Evolutionary conservation across 2,329 filamentous ascomycete species (phyloP).

Genomic region (Neonectria punicea): DNA sequence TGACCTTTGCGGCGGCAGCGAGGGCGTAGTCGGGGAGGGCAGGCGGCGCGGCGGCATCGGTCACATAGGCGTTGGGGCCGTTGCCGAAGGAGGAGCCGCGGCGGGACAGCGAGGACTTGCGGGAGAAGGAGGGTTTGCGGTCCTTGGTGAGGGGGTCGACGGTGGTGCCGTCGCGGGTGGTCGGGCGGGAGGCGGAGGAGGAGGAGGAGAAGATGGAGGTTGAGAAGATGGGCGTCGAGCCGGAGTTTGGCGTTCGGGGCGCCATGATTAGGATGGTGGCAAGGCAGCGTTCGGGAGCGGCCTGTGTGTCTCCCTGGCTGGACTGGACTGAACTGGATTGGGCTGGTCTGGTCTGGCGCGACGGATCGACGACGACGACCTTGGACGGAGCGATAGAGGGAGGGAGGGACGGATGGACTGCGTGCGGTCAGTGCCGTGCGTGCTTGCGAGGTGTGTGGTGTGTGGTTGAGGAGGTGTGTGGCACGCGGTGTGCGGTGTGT

Average conservation of each 20-base stretch:
- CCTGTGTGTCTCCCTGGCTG: background rate
- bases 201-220: conserved; percentile 50
- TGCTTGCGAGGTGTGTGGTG: background rate
- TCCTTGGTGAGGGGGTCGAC: conserved; percentile 52
- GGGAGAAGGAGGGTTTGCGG: conserved; percentile 63
- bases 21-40: conserved; percentile 65
- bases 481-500: conserved; percentile 7
- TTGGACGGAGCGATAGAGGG: background rate
- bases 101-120: conserved; percentile 63
- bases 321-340: background rate
- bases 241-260: conserved; percentile 40
- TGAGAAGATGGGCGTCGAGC: conserved; percentile 50
- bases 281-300: background rate
- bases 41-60: conserved; percentile 61
- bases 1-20: conserved; percentile 58
- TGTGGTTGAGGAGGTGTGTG: conserved; percentile 11
- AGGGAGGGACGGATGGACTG: background rate
- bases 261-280: conserved; percentile 28
- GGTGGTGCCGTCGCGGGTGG: conserved; percentile 52
- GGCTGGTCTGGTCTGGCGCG: background rate
- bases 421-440: background rate
- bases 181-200: conserved; percentile 47
- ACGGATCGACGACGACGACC: conserved; percentile 10
- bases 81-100: conserved; percentile 54
- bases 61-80: conserved; percentile 50